Evolutionary conservation across 2,329 filamentous ascomycete species (phyloP), one percentile per base, ranked within the genome.

Genomic region (Scorias spongiosa): DNA sequence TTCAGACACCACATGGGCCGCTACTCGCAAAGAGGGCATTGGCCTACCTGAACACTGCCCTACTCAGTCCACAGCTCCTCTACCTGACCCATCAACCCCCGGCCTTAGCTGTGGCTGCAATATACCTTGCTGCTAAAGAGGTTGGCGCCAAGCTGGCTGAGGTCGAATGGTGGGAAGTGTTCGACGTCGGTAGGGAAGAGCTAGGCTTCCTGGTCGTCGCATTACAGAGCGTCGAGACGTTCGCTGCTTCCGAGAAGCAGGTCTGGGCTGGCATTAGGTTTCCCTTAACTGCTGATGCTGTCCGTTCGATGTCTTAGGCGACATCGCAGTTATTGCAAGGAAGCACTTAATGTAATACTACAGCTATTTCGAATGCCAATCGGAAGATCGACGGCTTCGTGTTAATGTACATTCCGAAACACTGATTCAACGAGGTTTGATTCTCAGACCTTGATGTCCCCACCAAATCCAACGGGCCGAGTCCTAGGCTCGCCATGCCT

Each of bases 121-220:
- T 95, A 29, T 98, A 96, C 59, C 76, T 86, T n/a, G 84, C 89
- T 0, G 83, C 86, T 1, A 74, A 80, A 39, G 87, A 96, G 51
- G 61, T 76, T 1, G 79, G 74, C 0, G 76, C 83, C 10, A 87
- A 84, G 60, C 72, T 95, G 64, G 86, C 89, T 0, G 82, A 83
- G 49, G 76, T 75, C 40, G 80, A 85, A 49, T 98, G 91, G 91
- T 98, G 91, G 91, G 88, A 95, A 63, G 85, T 96, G 0, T 96
- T 96, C 61, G 91, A 98, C 62, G 84, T 91, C 7, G 88, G 95
- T 55, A 73, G 91, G 42, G 91, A 98, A 67, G 87, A 94, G 60
- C 70, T 98, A 30, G 91, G 91, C 0, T 96, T 96, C 54, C 64
- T 96, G 46, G 87, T 93, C 2, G 84, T 95, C 10, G 87, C 74